Conservation (phyloP, 192 early-diverging fungal species). For the Coemansia sp. region DNA sequence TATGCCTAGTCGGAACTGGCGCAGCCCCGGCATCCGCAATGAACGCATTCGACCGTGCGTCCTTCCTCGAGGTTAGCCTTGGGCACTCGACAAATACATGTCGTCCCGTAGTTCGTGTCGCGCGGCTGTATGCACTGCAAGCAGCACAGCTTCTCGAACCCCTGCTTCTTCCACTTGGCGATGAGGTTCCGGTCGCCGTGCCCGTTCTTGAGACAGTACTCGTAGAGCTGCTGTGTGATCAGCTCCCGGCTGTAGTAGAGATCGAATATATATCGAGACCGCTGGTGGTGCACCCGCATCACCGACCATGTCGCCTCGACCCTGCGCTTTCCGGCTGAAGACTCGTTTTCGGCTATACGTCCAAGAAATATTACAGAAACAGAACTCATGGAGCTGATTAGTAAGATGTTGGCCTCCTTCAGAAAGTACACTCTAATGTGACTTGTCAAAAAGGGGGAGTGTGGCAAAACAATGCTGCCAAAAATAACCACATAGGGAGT, state of each 20-base stretch:
- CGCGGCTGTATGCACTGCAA: conserved; percentile 94
- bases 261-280: conserved; percentile 95
- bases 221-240: conserved; percentile 90
- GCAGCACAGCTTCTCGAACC: conserved; percentile 98
- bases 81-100: conserved; percentile 96
- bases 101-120: conserved; percentile 97
- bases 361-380: conserved; percentile 6
- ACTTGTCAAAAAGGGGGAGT: neutral
- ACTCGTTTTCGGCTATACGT: conserved; percentile 89
- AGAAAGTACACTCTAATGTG: neutral
- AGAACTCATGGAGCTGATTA: neutral
- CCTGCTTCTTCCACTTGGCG: conserved; percentile 98
- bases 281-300: conserved; percentile 96
- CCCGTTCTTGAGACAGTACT: conserved; percentile 88
- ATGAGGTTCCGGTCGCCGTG: conserved; percentile 93
- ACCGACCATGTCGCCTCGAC: conserved; percentile 93
- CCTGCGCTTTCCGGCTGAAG: conserved; percentile 90
- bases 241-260: conserved; percentile 94
- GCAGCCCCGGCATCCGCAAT: conserved; percentile 89
- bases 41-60: conserved; percentile 89
- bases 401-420: neutral
- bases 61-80: conserved; percentile 85
- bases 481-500: neutral
- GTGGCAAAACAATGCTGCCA: conserved; percentile 5
- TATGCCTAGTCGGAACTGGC: conserved; percentile 58